Evolutionary conservation across 2,329 filamentous ascomycete genomes (phyloP).

Genomic region (Alternaria hordeiaustralica): DNA sequence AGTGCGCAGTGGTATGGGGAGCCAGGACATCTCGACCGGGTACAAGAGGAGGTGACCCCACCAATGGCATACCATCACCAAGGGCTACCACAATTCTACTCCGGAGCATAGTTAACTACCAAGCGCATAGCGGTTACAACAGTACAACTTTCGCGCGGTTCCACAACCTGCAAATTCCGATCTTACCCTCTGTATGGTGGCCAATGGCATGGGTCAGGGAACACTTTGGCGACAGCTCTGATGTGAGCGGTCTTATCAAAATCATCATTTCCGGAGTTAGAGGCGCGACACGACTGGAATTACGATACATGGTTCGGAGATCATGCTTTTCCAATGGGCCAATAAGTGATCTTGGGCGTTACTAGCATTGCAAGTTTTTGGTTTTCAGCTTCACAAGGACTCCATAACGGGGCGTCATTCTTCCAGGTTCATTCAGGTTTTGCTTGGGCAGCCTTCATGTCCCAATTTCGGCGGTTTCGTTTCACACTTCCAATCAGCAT

Average conservation of each 20-base stretch:
- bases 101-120: constrained; percentile 22
- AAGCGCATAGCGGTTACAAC: neutral
- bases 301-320: constrained; percentile 1
- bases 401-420: neutral
- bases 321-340: neutral
- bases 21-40: constrained; percentile 39
- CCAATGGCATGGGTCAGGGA: neutral
- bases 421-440: neutral
- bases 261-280: constrained; percentile 5
- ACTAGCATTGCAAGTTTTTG: neutral
- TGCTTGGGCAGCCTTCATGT: neutral
- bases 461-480: constrained; percentile 2
- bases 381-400: neutral
- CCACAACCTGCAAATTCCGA: neutral
- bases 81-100: constrained; percentile 39
- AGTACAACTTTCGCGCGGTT: neutral
- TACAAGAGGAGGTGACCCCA: constrained; percentile 44
- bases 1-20: constrained; percentile 46
- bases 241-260: neutral
- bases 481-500: constrained; percentile 5
- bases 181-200: neutral
- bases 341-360: neutral
- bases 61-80: constrained; percentile 38
- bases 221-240: neutral
- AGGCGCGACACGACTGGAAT: constrained; percentile 2